Evolutionary conservation across 2,329 filamentous ascomycete genomes (phyloP).

Genomic region (Akanthomyces uredinophilus): DNA sequence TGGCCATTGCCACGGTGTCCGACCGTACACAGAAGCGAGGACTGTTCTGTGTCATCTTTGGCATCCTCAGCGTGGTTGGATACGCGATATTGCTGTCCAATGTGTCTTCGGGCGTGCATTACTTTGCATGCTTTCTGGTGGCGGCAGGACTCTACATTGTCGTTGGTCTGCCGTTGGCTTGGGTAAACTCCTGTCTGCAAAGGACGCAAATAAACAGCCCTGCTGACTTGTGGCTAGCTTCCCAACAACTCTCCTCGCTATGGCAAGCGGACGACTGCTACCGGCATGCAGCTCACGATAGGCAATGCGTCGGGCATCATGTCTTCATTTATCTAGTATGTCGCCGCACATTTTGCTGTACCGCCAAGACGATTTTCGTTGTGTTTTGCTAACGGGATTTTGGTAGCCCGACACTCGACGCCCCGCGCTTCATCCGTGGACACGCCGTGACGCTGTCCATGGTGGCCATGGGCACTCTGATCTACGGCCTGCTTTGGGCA

Average conservation of each 20-base stretch:
- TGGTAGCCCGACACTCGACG: constrained; percentile 39
- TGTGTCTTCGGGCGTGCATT: constrained; percentile 57
- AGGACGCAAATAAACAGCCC: too few species aligned
- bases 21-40: constrained; percentile 63
- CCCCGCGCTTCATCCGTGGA: constrained; percentile 54
- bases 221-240: constrained; percentile 28
- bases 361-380: background rate
- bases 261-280: constrained; percentile 69
- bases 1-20: constrained; percentile 60
- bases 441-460: constrained; percentile 57
- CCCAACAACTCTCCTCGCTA: constrained; percentile 68
- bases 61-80: constrained; percentile 58
- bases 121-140: constrained; percentile 72
- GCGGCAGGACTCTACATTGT: constrained; percentile 65
- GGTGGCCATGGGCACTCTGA: constrained; percentile 47
- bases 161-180: constrained; percentile 52
- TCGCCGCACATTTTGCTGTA: too few species aligned
- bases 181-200: constrained; percentile 29
- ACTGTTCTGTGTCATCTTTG: constrained; percentile 59
- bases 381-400: background rate
- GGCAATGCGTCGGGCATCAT: constrained; percentile 70
- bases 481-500: constrained; percentile 52
- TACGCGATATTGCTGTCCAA: constrained; percentile 64
- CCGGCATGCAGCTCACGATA: constrained; percentile 63
- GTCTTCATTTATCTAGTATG: constrained; percentile 60